Evolutionary conservation across 78 protist genomes (phyloP).

Genomic region (Dictyostelium brefeldianum): DNA sequence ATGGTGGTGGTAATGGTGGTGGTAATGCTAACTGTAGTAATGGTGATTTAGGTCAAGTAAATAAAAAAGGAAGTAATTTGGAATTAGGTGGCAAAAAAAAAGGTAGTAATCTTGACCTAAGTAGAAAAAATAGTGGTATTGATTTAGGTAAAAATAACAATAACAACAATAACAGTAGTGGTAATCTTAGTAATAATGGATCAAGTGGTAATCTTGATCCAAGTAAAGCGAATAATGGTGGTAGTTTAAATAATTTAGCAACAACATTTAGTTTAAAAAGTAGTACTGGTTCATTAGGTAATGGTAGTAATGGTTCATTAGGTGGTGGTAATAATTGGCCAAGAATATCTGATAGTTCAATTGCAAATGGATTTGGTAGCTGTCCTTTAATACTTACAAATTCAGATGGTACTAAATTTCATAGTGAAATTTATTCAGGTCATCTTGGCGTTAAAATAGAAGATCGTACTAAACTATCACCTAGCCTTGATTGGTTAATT

Average conservation of each 20-base stretch:
- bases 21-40: background rate
- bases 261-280: background rate
- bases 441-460: background rate
- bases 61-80: too few species aligned
- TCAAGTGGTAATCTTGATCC: background rate
- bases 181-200: background rate
- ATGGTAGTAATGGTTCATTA: background rate
- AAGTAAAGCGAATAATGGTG: too few species aligned
- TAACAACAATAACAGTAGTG: background rate
- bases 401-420: background rate
- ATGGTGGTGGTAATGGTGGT: background rate
- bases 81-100: too few species aligned
- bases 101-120: background rate
- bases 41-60: too few species aligned
- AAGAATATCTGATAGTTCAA: background rate
- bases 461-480: background rate
- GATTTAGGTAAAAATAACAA: background rate
- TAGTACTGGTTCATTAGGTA: background rate
- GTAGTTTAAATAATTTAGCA: background rate
- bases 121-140: background rate
- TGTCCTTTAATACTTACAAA: background rate
- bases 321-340: background rate
- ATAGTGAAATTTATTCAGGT: slow-evolving; percentile 7
- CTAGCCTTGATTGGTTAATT: background rate
- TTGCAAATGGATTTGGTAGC: background rate